These are phyloP conservation scores for Mycena haematopus DNA, from an alignment of 768 basidiomycete genomes.

Conservation along the genomic window DNA sequence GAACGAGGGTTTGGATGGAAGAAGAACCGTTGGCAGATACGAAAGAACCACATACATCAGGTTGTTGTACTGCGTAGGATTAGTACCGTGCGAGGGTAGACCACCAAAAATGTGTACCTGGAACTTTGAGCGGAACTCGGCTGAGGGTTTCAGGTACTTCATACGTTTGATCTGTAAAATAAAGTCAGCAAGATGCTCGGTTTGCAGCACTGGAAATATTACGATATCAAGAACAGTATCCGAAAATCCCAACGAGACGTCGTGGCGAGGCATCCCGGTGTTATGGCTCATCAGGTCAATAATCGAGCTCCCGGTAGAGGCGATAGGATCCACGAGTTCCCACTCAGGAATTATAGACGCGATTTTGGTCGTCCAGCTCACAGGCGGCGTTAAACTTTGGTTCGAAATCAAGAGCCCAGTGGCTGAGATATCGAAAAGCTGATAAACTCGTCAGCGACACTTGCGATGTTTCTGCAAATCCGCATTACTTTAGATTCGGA, in stretches of 20 bases:
- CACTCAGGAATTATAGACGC: slow-evolving; percentile 35
- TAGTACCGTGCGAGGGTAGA: not conserved
- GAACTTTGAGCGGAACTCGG: slow-evolving; percentile 37
- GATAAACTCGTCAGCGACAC: not conserved
- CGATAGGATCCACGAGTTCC: slow-evolving; percentile 34
- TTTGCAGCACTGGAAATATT: not conserved
- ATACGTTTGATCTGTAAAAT: slow-evolving; percentile 22
- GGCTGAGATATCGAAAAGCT: slow-evolving; percentile 35
- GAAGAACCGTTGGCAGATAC: slow-evolving; percentile 36
- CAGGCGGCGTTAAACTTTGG: slow-evolving; percentile 29
- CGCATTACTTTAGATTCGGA: slow-evolving; percentile 34
- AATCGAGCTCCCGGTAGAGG: slow-evolving; percentile 30
- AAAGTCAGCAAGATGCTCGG: not conserved
- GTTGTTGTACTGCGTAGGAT: slow-evolving; percentile 35
- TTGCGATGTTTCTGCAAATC: not conserved
- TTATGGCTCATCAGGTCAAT: slow-evolving; percentile 38
- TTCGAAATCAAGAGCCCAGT: slow-evolving; percentile 38
- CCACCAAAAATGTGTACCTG: slow-evolving; percentile 7
- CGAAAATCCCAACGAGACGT: slow-evolving; percentile 16
- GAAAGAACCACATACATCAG: slow-evolving; percentile 39
- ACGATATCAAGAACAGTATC: slow-evolving; percentile 27
- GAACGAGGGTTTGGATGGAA: slow-evolving; percentile 35
- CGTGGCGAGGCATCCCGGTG: slow-evolving; percentile 36
- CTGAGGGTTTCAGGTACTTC: slow-evolving; percentile 36
- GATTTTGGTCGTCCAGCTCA: slow-evolving; percentile 35